These are phyloP conservation scores for Thalassiosira ordinaria DNA, from an alignment of 352 stramenopile species.

Conservation along the genomic window DNA sequence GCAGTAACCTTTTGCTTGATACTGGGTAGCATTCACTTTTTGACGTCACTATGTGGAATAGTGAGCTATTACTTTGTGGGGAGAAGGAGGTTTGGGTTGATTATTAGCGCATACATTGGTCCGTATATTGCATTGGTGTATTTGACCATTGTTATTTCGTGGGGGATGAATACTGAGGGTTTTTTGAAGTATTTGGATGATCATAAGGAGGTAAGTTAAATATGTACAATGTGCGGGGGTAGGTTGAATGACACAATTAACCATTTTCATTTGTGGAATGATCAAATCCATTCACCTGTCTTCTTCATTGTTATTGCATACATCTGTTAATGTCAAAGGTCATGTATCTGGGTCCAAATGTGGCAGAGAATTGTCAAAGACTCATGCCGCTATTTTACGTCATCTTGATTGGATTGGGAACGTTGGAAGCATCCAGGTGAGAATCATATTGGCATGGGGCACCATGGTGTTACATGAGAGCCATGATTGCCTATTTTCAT, in stretches of 20 bases:
- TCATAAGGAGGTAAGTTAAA: slow-evolving; percentile 21
- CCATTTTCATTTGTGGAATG: too few relatives aligned
- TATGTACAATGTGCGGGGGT: too few relatives aligned
- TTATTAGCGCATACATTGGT: slow-evolving; percentile 31
- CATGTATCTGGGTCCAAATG: slow-evolving; percentile 39
- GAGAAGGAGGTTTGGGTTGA: slow-evolving; percentile 23
- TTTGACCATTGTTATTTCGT: slow-evolving; percentile 38
- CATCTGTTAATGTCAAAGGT: too few relatives aligned
- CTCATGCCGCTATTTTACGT: slow-evolving; percentile 33
- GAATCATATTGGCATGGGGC: too few relatives aligned
- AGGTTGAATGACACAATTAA: too few relatives aligned
- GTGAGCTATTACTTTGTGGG: too few relatives aligned
- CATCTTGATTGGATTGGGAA: slow-evolving; percentile 9
- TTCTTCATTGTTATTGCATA: too few relatives aligned
- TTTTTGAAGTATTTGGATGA: slow-evolving; percentile 46
- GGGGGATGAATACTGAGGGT: slow-evolving; percentile 19
- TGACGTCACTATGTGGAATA: slow-evolving; percentile 14
- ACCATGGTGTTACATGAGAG: too few relatives aligned
- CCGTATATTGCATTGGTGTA: slow-evolving; percentile 33
- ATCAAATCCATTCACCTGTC: too few relatives aligned
- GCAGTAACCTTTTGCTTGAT: slow-evolving; percentile 44
- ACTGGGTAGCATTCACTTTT: slow-evolving; percentile 30
- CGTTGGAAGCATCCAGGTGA: slow-evolving; percentile 31
- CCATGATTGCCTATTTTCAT: not conserved
- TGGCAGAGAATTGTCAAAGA: slow-evolving; percentile 29